phyloP scores from a whole-genome alignment of 345 rosid genomes.

The Bruguiera parviflora region DNA sequence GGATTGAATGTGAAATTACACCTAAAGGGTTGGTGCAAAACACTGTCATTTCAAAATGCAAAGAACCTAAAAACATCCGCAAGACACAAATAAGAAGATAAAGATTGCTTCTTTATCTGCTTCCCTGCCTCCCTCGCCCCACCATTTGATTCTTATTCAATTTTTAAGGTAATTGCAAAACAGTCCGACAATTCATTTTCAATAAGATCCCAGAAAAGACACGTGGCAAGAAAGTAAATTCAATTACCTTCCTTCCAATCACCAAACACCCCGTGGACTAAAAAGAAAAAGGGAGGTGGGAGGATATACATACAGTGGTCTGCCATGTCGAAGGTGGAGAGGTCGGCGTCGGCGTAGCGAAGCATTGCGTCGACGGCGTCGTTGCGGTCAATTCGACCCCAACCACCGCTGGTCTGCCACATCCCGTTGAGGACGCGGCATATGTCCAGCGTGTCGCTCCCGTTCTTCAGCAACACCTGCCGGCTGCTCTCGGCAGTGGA shows the following conservation, averaged over 20 bases:
- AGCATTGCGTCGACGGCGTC: conserved; percentile 85
- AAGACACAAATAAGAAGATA: not conserved
- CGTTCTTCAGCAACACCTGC: conserved; percentile 57
- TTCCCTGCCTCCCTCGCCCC: conserved; percentile 1
- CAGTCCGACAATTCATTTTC: too few relatives aligned
- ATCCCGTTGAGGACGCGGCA: conserved; percentile 85
- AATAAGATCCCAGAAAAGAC: too few relatives aligned
- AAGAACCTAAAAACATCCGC: not conserved
- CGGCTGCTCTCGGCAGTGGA: conserved; percentile 29
- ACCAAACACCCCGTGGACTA: conserved; percentile 16
- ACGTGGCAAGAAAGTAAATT: too few relatives aligned
- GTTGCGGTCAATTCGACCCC: conserved; percentile 82
- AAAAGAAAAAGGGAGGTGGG: not conserved
- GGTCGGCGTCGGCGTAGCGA: conserved; percentile 69
- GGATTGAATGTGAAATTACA: conserved; percentile 24
- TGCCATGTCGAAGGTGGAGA: conserved; percentile 97
- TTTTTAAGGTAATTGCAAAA: too few relatives aligned
- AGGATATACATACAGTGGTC: conserved; percentile 61
- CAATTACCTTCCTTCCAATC: too few relatives aligned
- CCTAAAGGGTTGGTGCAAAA: conserved; percentile 21
- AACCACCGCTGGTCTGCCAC: conserved; percentile 94
- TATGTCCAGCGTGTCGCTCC: conserved; percentile 75
- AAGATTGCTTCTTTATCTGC: conserved; percentile 2
- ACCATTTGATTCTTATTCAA: conserved; percentile 3
- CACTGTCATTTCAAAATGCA: conserved; percentile 28